Percentiles rank a stretch among this genome's conserved stretches.
These are phyloP conservation scores for Solanum sitiens DNA, from an alignment of 257 asterid genomes.

Conservation along the genomic window DNA sequence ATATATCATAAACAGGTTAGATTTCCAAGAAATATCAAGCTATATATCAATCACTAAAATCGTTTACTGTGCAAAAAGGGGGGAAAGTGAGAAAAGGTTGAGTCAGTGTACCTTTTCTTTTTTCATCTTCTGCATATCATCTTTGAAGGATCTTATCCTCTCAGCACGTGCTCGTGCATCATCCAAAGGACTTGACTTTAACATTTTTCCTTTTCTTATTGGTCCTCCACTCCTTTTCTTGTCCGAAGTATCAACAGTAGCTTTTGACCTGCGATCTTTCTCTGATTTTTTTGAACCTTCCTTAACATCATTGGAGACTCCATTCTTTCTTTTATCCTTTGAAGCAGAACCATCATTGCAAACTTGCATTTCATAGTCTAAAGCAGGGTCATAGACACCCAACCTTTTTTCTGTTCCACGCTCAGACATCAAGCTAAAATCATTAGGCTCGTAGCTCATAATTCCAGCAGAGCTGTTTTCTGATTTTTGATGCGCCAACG, in stretches of 20 bases:
- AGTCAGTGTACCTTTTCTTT: constrained; percentile 64
- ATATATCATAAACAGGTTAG: neutral
- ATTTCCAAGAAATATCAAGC: neutral
- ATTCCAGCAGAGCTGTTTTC: constrained; percentile 28
- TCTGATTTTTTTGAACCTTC: constrained; percentile 42
- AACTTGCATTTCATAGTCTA: constrained; percentile 79
- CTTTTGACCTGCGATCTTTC: constrained; percentile 51
- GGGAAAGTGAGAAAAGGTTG: neutral
- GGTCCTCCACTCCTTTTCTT: constrained; percentile 75
- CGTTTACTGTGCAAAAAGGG: neutral
- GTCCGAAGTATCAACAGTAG: constrained; percentile 27
- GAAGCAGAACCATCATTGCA: constrained; percentile 27
- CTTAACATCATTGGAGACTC: constrained; percentile 17
- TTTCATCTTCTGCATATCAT: constrained; percentile 80
- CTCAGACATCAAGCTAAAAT: constrained; percentile 75
- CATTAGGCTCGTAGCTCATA: constrained; percentile 67
- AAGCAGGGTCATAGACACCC: constrained; percentile 46
- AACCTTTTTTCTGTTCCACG: constrained; percentile 52
- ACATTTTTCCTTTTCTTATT: constrained; percentile 52
- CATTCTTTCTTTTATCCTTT: constrained; percentile 30
- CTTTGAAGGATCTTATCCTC: constrained; percentile 77
- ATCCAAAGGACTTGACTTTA: constrained; percentile 63
- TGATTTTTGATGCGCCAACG: constrained; percentile 35
- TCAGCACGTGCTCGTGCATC: constrained; percentile 98
- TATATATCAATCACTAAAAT: neutral